Percentiles rank a stretch among this genome's conserved stretches.
Evolutionary conservation across 73 alveolate species (phyloP).

Genomic region (Paramecium caudatum): DNA sequence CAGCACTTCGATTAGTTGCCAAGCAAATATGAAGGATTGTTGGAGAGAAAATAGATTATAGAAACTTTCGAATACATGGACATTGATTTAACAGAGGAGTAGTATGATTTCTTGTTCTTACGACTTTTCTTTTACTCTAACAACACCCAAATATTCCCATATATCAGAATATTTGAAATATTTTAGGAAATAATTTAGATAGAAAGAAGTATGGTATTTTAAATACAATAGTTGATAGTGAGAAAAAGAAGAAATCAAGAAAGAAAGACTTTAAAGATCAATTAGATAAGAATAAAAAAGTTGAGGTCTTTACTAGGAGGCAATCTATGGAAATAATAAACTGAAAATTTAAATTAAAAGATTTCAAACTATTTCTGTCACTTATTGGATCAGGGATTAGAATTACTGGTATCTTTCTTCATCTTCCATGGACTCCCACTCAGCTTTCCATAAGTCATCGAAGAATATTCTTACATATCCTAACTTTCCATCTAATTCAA

Average conservation of each 20-base stretch:
- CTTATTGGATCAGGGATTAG: slow-evolving; percentile 12
- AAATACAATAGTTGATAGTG: slow-evolving; percentile 16
- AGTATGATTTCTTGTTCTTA: slow-evolving; percentile 39
- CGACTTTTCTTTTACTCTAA: slow-evolving; percentile 1
- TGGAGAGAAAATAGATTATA: neutral
- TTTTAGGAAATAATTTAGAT: neutral
- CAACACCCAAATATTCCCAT: slow-evolving; percentile 10
- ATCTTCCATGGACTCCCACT: neutral
- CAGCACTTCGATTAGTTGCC: slow-evolving; percentile 42
- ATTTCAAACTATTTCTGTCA: slow-evolving; percentile 49
- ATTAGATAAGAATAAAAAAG: slow-evolving; percentile 9
- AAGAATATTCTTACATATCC: slow-evolving; percentile 46
- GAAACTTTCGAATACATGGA: slow-evolving; percentile 62
- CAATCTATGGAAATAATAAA: slow-evolving; percentile 22
- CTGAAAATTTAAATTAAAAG: neutral
- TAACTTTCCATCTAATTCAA: slow-evolving; percentile 60
- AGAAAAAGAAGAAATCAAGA: slow-evolving; percentile 12
- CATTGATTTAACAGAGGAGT: slow-evolving; percentile 41
- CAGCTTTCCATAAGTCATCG: slow-evolving; percentile 50
- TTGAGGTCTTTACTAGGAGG: neutral
- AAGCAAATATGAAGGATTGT: slow-evolving; percentile 55
- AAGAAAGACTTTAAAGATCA: slow-evolving; percentile 25
- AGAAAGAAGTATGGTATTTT: slow-evolving; percentile 2
- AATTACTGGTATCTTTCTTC: neutral
- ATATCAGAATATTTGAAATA: slow-evolving; percentile 15